Base-by-base conservation (phyloP, 805 yeast species). In the Priceomyces castillae region DNA sequence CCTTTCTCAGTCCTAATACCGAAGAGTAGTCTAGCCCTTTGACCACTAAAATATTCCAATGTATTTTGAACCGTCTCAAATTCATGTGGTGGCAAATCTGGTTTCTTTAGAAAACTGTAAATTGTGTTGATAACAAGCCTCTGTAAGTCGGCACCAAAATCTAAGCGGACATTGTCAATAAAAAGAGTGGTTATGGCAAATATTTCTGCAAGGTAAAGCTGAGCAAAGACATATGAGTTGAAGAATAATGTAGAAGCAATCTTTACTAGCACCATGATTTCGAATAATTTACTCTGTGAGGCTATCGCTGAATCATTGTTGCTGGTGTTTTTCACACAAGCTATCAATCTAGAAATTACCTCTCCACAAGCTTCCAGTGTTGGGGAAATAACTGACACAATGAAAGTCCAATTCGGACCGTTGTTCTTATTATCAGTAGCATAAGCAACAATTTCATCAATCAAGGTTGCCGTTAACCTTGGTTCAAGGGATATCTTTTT, bases 381-480 rank as follows among this genome's bases (percentile, higher is more conserved):
- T 2, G 95, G 90, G 0, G 84, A 75, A 49, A 88, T 67, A n/a
- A 84, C 71, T 0, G 84, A 73, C 2, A 84, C 73, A 4, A 82
- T 74, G 37, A 75, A 77, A 15, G 74, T 73, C 88, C 88, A 86
- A 38, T 76, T 81, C 30, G 78, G 76, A 3, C 83, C 85, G 51
- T 84, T 88, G n/a, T 88, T 82, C 50, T 84, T 85, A 54, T 83
- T 79, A 50, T 86, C 94, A 50, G 86, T 75, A 1, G 90, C 84
- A 48, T 82, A 83, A 2, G 82, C 77, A 4, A 87, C 78, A 17
- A 86, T 78, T 54, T 87, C 96, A 48, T 86, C 90, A 9, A 88
- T 74, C 18, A 87, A 67, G 2, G 79, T 61, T 1, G 75, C 69
- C 3, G 78, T 74, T 10, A 88, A 61, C 30, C 79, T 68, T 35